Conservation (phyloP, 768 basidiomycete genomes). For the Naganishia friedmannii region DNA sequence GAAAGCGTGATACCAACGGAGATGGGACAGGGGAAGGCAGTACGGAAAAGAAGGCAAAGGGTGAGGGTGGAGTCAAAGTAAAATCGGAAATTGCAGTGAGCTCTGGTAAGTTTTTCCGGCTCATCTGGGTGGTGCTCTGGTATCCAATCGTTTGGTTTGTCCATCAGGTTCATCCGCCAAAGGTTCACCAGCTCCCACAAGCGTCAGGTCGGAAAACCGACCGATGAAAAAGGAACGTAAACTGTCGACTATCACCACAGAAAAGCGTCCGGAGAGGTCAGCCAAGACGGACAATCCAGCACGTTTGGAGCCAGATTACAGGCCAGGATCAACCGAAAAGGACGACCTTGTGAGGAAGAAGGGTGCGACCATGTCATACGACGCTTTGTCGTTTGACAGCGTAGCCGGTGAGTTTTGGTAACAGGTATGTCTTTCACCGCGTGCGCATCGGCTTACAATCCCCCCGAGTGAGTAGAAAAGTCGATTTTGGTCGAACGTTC, state of each 20-base stretch:
- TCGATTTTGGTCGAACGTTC: slow-evolving; percentile 69
- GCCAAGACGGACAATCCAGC: slow-evolving; percentile 70
- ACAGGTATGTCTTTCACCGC: background rate
- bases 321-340: slow-evolving; percentile 54
- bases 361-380: slow-evolving; percentile 85
- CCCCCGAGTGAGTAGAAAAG: slow-evolving; percentile 56
- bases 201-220: slow-evolving; percentile 16
- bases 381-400: slow-evolving; percentile 81
- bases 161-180: slow-evolving; percentile 15
- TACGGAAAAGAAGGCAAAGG: slow-evolving; percentile 26
- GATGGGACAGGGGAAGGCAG: slow-evolving; percentile 30
- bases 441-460: background rate
- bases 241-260: slow-evolving; percentile 41
- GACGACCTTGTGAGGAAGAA: slow-evolving; percentile 78
- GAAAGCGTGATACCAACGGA: slow-evolving; percentile 46
- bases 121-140: background rate
- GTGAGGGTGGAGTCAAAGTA: background rate
- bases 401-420: slow-evolving; percentile 68
- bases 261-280: slow-evolving; percentile 55
- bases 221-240: slow-evolving; percentile 27
- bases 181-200: slow-evolving; percentile 27
- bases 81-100: slow-evolving; percentile 20
- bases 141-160: background rate
- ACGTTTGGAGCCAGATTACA: slow-evolving; percentile 33
- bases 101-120: slow-evolving; percentile 1